phyloP scores from a whole-genome alignment of 257 asterid species.

The Solanum pennellii region DNA sequence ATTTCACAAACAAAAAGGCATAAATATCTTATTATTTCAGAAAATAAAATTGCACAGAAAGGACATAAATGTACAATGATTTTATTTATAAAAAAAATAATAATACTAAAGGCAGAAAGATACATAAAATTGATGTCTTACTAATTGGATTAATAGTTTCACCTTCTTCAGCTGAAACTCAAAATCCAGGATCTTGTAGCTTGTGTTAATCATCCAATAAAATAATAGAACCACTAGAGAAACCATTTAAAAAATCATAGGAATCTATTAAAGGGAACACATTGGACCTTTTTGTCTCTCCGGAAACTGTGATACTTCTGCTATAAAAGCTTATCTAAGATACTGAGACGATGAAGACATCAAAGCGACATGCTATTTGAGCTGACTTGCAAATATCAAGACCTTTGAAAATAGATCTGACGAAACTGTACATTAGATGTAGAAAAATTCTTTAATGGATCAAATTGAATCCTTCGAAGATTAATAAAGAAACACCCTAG shows the following conservation, averaged over 20 bases:
- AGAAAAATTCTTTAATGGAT: neutral
- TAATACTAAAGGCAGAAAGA: neutral
- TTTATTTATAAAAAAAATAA: neutral
- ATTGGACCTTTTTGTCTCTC: neutral
- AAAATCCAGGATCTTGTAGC: slow-evolving; percentile 82
- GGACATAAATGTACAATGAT: too few relatives aligned
- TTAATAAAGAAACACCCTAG: too few relatives aligned
- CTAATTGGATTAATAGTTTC: slow-evolving; percentile 81
- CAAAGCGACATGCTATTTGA: neutral
- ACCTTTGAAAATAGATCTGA: neutral
- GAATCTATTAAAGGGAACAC: neutral
- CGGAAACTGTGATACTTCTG: neutral
- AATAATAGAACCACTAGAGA: neutral
- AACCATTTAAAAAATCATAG: neutral
- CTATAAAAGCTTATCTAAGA: neutral
- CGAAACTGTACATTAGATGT: neutral
- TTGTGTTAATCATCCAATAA: slow-evolving; percentile 92
- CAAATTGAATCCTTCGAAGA: neutral
- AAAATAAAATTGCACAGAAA: too few relatives aligned
- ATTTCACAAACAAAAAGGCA: too few relatives aligned
- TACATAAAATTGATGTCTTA: slow-evolving; percentile 4
- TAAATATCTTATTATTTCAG: too few relatives aligned
- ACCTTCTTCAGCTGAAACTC: slow-evolving; percentile 77
- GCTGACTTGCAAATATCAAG: neutral
- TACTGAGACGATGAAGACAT: neutral